Base-by-base conservation (phyloP, 1,139 yeast species). In the Wickerhamiella infanticola region DNA sequence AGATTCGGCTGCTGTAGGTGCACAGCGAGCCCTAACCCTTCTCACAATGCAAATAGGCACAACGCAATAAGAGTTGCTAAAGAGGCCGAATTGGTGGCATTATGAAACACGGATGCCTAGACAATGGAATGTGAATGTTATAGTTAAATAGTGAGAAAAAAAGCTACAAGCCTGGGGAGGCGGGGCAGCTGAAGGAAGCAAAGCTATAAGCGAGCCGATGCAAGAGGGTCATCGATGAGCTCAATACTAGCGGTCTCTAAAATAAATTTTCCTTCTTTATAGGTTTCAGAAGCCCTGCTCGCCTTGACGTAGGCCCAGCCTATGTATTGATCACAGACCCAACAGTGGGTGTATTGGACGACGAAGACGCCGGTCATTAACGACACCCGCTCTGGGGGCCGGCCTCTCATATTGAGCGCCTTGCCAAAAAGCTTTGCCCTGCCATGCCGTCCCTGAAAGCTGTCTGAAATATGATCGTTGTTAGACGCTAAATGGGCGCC, bases 251-350 rank as follows among this genome's bases (percentile, higher is more conserved):
- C 52, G 26, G 61, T 65, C 63, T 83, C 94, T 58, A 84, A 75
- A 42, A 83, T 88, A 60, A 66, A 83, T 59, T 79, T 79, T 43
- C 86, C 85, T 58, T 79, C 90, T 60, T 85, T 84, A 61, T 84
- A 84, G 50, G 68, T 66, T 61, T 84, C 85, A 27, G 66, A 58
- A 45, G 64, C 63, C 41, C 68, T 66, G 50, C 67, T 75, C 9
- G 90, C 73, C 55, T 71, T 73, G 50, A 79, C 68, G 60, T 85
- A 85, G 53, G 71, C 74, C 95, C 95, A 84, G 7, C 95, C 95
- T 35, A 84, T 63, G 42, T 68, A 68, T 3, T 63, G 58, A 44
- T 65, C 62, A 60, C 95, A 84, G 55, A 77, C 83, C 50, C 72
- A 73, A 61, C 95, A 84, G 45, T 62, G 62, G 35, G 83, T 73